A percentile compares a stretch with the other conserved stretches of the same genome.
Evolutionary conservation across 2,329 filamentous ascomycete species (phyloP).

Genomic region (Penicillium brevicompactum): DNA sequence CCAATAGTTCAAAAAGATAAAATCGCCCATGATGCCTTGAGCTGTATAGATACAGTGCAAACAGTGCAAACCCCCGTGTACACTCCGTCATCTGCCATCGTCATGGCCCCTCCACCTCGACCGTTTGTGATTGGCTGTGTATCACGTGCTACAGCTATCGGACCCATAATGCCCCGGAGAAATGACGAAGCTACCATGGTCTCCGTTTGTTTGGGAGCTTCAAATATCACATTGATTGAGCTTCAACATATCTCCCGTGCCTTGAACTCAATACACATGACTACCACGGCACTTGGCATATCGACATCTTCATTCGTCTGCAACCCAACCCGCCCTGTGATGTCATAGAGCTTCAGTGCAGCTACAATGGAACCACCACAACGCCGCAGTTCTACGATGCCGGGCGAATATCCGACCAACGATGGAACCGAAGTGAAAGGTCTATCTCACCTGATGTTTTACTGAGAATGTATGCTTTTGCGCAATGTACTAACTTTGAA

Average conservation of each 20-base stretch:
- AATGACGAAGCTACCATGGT: background rate
- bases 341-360: slow-evolving; percentile 4
- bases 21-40: no score
- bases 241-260: background rate
- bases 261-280: no score
- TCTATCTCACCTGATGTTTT: background rate
- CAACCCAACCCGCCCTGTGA: background rate
- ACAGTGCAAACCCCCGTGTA: background rate
- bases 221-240: background rate
- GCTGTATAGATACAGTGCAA: background rate
- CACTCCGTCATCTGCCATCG: background rate
- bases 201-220: background rate
- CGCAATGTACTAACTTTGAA: background rate
- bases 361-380: slow-evolving; percentile 1
- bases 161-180: background rate
- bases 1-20: no score
- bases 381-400: background rate
- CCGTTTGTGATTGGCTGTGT: background rate
- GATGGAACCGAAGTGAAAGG: slow-evolving; percentile 1
- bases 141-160: background rate
- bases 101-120: background rate
- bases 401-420: background rate
- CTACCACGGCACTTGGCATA: background rate
- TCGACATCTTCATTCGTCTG: background rate
- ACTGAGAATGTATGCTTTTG: background rate